phyloP scores from a whole-genome alignment of 495 filamentous ascomycete genomes.

The Elaphomyces granulatus region DNA sequence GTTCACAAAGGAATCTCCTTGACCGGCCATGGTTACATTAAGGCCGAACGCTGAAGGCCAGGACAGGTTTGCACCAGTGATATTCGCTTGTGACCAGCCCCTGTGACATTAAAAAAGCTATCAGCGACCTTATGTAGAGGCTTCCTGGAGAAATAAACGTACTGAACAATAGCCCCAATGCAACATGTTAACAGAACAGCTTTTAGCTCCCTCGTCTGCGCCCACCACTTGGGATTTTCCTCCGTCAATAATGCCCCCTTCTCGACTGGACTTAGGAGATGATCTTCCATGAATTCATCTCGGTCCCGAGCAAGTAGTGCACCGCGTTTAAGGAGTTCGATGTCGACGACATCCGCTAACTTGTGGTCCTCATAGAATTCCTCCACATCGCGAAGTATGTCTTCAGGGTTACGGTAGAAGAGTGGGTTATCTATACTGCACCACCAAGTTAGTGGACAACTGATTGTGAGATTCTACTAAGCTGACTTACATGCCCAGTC shows the following conservation, averaged over 20 bases:
- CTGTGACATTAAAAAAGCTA: background rate
- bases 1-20: too few species aligned
- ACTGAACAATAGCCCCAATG: conserved; percentile 9
- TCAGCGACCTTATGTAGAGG: too few species aligned
- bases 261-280: conserved; percentile 6
- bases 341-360: conserved; percentile 6
- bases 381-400: conserved; percentile 3
- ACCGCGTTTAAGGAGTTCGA: conserved; percentile 6
- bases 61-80: conserved; percentile 4
- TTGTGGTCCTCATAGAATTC: conserved; percentile 5
- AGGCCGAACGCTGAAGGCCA: conserved; percentile 3
- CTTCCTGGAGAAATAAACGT: background rate
- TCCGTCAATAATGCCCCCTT: conserved; percentile 7
- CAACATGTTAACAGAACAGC: conserved; percentile 7
- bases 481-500: conserved; percentile 4
- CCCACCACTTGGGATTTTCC: conserved; percentile 7
- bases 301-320: conserved; percentile 6
- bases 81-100: conserved; percentile 6
- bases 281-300: conserved; percentile 1
- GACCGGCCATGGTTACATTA: background rate
- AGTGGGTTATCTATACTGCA: conserved; percentile 5
- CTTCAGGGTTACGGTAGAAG: conserved; percentile 2
- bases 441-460: background rate
- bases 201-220: conserved; percentile 9
- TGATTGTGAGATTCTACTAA: background rate